Conservation (phyloP, 192 early-diverging fungal genomes). For the Coemansia erecta region DNA sequence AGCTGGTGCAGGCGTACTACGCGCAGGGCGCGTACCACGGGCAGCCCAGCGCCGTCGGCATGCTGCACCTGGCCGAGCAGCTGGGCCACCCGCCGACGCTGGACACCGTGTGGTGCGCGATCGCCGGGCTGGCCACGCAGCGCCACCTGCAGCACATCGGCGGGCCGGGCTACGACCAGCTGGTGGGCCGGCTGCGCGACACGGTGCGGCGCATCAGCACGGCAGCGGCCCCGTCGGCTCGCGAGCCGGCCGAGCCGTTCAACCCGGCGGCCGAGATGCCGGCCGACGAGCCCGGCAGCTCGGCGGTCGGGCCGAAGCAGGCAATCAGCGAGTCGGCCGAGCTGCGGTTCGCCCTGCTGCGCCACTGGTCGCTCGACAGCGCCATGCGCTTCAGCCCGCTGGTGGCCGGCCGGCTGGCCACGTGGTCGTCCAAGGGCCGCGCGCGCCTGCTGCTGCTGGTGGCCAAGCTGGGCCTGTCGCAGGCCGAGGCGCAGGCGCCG, state of each 20-base stretch:
- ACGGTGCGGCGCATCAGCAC: conserved; percentile 63
- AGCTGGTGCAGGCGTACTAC: conserved; percentile 75
- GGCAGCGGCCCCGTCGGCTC: too few species aligned
- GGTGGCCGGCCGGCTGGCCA: conserved; percentile 80
- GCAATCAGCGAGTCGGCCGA: conserved; percentile 60
- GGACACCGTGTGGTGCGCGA: conserved; percentile 84
- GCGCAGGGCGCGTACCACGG: conserved; percentile 75
- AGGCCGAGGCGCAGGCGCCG: conserved; percentile 71
- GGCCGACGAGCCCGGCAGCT: conserved; percentile 29
- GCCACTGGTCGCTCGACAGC: conserved; percentile 91
- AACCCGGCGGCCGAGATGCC: conserved; percentile 11
- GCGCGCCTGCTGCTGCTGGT: conserved; percentile 76
- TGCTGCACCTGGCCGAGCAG: conserved; percentile 74
- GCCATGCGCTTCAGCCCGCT: conserved; percentile 86
- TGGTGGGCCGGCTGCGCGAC: conserved; percentile 64
- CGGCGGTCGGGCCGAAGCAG: conserved; percentile 25
- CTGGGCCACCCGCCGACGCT: conserved; percentile 63
- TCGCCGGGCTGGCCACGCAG: conserved; percentile 78
- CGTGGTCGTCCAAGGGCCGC: conserved; percentile 85
- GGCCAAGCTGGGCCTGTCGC: conserved; percentile 90
- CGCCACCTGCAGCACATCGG: conserved; percentile 72
- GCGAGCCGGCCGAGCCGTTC: background rate
- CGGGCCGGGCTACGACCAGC: conserved; percentile 61
- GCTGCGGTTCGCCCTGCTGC: conserved; percentile 78
- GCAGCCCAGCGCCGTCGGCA: conserved; percentile 65